Percentiles rank a stretch among this genome's conserved stretches.
These are phyloP conservation scores for Phytophthora pseudosyringae DNA, from an alignment of 352 stramenopile species.

Conservation along the genomic window DNA sequence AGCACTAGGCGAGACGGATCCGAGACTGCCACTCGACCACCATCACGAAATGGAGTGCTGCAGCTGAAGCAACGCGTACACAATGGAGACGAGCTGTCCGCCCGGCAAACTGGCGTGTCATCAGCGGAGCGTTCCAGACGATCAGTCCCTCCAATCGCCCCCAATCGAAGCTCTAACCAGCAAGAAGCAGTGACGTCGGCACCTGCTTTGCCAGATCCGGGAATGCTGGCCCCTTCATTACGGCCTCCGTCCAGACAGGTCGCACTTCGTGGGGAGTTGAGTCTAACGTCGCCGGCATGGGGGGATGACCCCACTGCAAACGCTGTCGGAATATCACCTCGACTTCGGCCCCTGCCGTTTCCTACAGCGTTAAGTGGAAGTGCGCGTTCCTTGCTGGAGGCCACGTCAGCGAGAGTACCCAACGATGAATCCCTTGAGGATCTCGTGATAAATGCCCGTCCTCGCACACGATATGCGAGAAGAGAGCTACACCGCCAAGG, in stretches of 20 bases:
- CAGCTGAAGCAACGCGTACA: slow-evolving; percentile 6
- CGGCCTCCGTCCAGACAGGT: slow-evolving; percentile 40
- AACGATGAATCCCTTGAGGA: slow-evolving; percentile 26
- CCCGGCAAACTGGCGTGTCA: neutral
- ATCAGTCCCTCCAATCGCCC: slow-evolving; percentile 6
- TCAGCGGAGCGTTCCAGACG: neutral
- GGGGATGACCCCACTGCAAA: slow-evolving; percentile 7
- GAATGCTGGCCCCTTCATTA: neutral
- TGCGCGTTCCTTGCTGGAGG: slow-evolving; percentile 13
- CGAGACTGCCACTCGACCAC: neutral
- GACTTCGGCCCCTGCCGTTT: slow-evolving; percentile 18
- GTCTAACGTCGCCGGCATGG: slow-evolving; percentile 24
- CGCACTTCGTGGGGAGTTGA: slow-evolving; percentile 45
- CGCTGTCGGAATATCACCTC: slow-evolving; percentile 13
- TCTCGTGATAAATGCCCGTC: slow-evolving; percentile 46
- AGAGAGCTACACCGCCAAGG: slow-evolving; percentile 44
- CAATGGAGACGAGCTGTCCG: neutral
- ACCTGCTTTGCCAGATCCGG: neutral
- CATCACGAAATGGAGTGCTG: slow-evolving; percentile 16
- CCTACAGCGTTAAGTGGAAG: slow-evolving; percentile 17
- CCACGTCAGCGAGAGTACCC: slow-evolving; percentile 8
- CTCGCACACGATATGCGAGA: slow-evolving; percentile 61
- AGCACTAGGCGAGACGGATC: slow-evolving; percentile 17
- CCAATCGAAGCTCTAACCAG: slow-evolving; percentile 30
- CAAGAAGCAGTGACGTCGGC: slow-evolving; percentile 16